Evolutionary conservation across 176 grass and related monocot genomes (phyloP), one percentile per base, ranked within the genome.

Genomic region (Juncus effusus): DNA sequence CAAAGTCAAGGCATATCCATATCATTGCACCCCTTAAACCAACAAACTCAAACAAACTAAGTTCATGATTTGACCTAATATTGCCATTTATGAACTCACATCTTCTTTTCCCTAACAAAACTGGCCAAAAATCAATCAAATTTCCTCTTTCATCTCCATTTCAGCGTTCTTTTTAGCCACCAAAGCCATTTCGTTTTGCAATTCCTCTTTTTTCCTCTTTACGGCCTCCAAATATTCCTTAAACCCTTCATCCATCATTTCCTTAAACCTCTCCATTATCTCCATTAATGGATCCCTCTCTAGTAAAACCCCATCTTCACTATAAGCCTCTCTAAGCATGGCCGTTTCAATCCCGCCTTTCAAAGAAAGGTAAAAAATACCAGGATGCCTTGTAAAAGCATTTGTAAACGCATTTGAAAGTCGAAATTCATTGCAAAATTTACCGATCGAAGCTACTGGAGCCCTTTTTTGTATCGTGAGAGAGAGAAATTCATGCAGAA

Each of bases 341-440:
- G 75, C 88, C 2, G 93, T 89, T 67, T 89, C 86, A 73, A 91
- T 47, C 56, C 93, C 93, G 28, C 93, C 88, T 74, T 96, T 96
- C 15, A 96, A 60, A 2, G 88, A 96, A 2, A 96, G 61, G 4
- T 91, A 96, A 76, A 96, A 96, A 66, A 91, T 91, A 1, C 93
- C 88, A 0, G 93, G 85, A 70, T 96, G 93, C 56, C 93, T 80
- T 0, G 82, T 91, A 59, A 96, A 96, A 0, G 82, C 78, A 42
- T 81, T 86, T n/a, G 70, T 49, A 62, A 91, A 96, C 14, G 74
- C 85, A 64, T 96, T 96, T 0, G 88, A 88, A 14, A 96, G 42
- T 52, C 44, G 77, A 56, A 84, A 89, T 64, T 96, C 93, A 0
- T 83, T 65, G 12, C 77, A 88, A 7, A 96, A 96, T 44, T 96